Base-by-base conservation (phyloP, 2,329 filamentous ascomycete genomes). In the Nigrograna mackinnonii region DNA sequence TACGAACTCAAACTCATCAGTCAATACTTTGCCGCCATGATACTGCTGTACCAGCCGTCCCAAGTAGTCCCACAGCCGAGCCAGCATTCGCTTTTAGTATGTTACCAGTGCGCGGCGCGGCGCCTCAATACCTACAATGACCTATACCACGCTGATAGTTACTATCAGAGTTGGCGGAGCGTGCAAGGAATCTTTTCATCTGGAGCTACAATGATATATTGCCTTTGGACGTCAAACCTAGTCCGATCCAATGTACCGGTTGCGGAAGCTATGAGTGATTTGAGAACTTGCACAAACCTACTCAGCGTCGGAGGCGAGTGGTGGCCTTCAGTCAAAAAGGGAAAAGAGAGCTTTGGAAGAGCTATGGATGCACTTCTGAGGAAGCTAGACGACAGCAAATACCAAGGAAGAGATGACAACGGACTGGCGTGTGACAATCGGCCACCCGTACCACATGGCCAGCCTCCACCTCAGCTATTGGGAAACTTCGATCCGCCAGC, bases 291-390 rank as follows among this genome's bases (percentile, higher is more conserved):
- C 31, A 69, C 67, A 0, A 70, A 60, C 30, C 55, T 70, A 3
- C 56, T 72, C 3, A 68, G 62, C n/a, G 57, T 69, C 13, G 68
- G 67, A 3, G 65, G 69, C 4, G 67, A 71, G 39, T 71, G 68
- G 68, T 72, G 69, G 69, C 67, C 66, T 5, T 68, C 64, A 0
- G 64, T 63, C 14, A 46, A 46, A 22, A 41, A 32, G 17, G 43
- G 43, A 16, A 46, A 39, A 22, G 43, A 46, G 19, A 38, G 32
- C 9, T 39, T 46, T 37, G 43, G 20, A 5, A 37, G 39, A 28
- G 43, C 43, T 3, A 46, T 46, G 30, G 43, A 46, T 35, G 39
- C 43, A 3, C 28, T 46, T 5, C 21, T 42, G 13, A 38, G 35
- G 18, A 46, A 30, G 22, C 30, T 42, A 11, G 34, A 45, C 13